Evolutionary conservation across 2,329 filamentous ascomycete species (phyloP).

Genomic region (Pseudogymnoascus sp.): DNA sequence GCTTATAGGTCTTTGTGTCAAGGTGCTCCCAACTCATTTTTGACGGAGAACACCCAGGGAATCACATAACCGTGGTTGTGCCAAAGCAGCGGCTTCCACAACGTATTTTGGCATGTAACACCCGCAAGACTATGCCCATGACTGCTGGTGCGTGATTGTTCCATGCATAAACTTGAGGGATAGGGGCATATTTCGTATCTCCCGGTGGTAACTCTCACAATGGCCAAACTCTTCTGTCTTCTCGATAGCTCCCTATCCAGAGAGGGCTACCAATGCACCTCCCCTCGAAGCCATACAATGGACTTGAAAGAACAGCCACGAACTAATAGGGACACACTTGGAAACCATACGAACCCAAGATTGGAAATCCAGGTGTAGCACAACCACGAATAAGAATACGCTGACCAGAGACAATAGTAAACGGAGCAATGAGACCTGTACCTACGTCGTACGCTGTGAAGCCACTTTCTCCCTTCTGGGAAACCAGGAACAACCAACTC

Average conservation of each 20-base stretch:
- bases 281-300: neutral
- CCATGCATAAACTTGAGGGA: neutral
- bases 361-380: neutral
- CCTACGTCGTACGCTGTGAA: slow-evolving; percentile 6
- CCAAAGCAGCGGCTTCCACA: neutral
- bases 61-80: neutral
- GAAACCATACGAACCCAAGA: neutral
- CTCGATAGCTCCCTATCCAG: neutral
- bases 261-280: neutral
- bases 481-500: slow-evolving; percentile 2
- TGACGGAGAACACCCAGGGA: neutral
- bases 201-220: neutral
- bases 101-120: neutral
- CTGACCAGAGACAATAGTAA: neutral
- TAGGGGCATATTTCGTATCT: too few relatives aligned
- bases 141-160: neutral
- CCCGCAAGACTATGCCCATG: neutral
- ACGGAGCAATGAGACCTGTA: neutral
- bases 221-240: neutral
- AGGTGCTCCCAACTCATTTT: neutral
- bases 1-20: neutral
- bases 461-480: slow-evolving; percentile 8
- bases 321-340: neutral
- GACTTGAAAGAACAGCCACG: neutral
- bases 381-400: neutral